Base-by-base conservation (phyloP, 768 basidiomycete genomes). In the Tephrocybe sp. region DNA sequence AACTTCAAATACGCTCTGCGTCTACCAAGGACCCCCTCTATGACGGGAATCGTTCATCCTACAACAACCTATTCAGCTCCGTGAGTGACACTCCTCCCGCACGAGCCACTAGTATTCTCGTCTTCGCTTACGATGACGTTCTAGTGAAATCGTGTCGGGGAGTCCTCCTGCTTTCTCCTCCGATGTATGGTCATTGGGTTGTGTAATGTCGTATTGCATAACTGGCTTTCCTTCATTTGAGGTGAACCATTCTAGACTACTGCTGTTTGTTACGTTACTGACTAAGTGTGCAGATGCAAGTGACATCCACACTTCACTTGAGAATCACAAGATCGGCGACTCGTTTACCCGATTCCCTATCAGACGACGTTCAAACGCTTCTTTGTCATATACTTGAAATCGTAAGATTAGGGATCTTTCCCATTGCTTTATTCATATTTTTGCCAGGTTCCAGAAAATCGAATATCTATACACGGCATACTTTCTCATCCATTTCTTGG, bases 161-260 rank as follows among this genome's bases (percentile, higher is more conserved):
- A 39, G 39, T 20, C 57, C 69, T 1, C 68, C 72, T 40, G 64
- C 66, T 33, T 73, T 68, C 50, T 47, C 67, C 6, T 61, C 68
- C 3, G 79, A 80, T 56, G 32, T 77, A 20, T 80, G 77, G 77
- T 78, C 78, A 1, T 48, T 77, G 22, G 79, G 77, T 4, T 72
- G 71, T 56, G 60, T 78, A 4, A 57, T 72, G 17, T 43, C 73
- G 16, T 62, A 65, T 6, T 73, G 72, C 50, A 50, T 76, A 12
- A 60, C 69, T 5, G 74, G 72, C 2, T 53, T 41, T 11, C 62
- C 62, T 14, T 65, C 72, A 5, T 70, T 70, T 42, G 49, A 70
- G 51, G 75, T 72, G 36, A 39, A 61, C 55, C 23, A 17, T 16
- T n/a, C 14, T 14, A 31, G 33, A 14, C 33, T 17, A 46, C 14